Base-by-base conservation (phyloP, 2,329 filamentous ascomycete species). In the Trichoderma semiorbis region DNA sequence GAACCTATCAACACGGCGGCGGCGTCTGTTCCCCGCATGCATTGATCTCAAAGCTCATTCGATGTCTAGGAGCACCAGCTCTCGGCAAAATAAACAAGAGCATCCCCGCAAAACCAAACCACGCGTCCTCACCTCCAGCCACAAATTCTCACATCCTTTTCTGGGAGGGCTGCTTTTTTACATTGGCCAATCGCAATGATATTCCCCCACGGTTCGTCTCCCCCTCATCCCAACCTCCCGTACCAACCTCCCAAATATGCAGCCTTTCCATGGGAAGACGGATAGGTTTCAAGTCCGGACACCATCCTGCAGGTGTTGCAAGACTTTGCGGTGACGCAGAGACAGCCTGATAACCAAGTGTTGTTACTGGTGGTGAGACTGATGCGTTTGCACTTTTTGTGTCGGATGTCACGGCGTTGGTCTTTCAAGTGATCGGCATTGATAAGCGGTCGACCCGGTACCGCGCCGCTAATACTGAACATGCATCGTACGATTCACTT, bases 191-290 rank as follows among this genome's bases (percentile, higher is more conserved):
- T 72, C 47, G 58, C 32, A 39, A 36, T 43, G 39, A 16, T 28
- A 63, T 12, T 43, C 63, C 70, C 63, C 63, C 70, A 61, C 47
- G 60, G 60, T 70, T 67, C 64, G 64, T 67, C 60, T 43, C 58
- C 47, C 57, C 24, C 66, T 57, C 64, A 58, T 53, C 30, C 62
- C 47, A 53, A 7, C 47, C 47, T 53, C n/a, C 47, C 11, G 24
- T 71, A 71, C 71, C 70, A 73, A 70, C 66, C 74, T 75, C 70
- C 70, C 71, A 21, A 74, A 28, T 66, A 63, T 47, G 66, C 66
- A 50, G 36, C 66, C 26, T 61, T 32, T 28, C 18, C 7, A 30
- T 62, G 67, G 39, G 55, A 69, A 50, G 64, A 62, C 39, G 36
- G 67, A 34, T 69, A 36, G 57, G 39, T 34, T 11, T 60, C 57